These are phyloP conservation scores for Simmondsia chinensis DNA, from an alignment of 148 eudicot species.

Conservation along the genomic window DNA sequence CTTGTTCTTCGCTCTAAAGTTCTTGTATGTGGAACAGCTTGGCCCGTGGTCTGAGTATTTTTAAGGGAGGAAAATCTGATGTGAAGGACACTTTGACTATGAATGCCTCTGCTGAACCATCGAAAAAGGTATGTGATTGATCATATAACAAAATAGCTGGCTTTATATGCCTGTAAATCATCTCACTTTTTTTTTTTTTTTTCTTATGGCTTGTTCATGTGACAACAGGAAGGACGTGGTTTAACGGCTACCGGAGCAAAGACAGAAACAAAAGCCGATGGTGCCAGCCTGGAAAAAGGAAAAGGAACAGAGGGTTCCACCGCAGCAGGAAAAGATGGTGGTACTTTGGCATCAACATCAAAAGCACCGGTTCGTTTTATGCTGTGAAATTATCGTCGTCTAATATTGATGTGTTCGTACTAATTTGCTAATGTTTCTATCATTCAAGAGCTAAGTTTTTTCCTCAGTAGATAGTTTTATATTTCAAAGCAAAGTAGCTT, in stretches of 20 bases:
- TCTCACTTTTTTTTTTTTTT: too few relatives aligned
- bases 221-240: conserved; percentile 26
- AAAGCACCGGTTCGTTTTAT: too few relatives aligned
- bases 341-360: conserved; percentile 25
- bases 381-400: too few relatives aligned
- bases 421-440: too few relatives aligned
- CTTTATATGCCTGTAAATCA: too few relatives aligned
- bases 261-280: conserved; percentile 37
- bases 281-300: conserved; percentile 26
- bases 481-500: too few relatives aligned
- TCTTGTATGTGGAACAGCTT: conserved; percentile 37
- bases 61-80: conserved; percentile 55
- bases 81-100: conserved; percentile 37
- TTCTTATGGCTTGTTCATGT: neutral
- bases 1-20: too few relatives aligned
- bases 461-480: too few relatives aligned
- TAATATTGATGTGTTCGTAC: too few relatives aligned
- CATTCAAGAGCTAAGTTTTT: too few relatives aligned
- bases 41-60: conserved; percentile 75
- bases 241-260: conserved; percentile 22
- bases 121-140: conserved; percentile 24
- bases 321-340: conserved; percentile 27
- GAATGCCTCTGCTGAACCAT: conserved; percentile 34
- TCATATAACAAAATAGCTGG: neutral
- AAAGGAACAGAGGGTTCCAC: conserved; percentile 25